These are phyloP conservation scores for Pythium vanterpoolii DNA, from an alignment of 352 stramenopile genomes.

Conservation along the genomic window DNA sequence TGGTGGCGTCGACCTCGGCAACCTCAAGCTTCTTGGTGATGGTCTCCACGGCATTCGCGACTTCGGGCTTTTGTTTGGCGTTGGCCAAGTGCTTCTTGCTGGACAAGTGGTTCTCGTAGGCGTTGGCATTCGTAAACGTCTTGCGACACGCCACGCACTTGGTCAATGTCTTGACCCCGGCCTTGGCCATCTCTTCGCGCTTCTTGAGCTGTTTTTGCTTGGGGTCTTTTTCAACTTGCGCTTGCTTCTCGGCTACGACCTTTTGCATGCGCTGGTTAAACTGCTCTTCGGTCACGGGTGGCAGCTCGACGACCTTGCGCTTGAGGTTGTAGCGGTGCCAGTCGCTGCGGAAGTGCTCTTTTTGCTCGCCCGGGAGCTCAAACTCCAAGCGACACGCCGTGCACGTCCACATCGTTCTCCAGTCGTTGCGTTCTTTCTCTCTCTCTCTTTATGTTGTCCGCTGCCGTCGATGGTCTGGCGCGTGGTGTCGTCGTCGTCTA, in stretches of 20 bases:
- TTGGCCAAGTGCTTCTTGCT: slow-evolving; percentile 86
- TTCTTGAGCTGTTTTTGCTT: slow-evolving; percentile 73
- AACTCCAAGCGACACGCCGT: slow-evolving; percentile 80
- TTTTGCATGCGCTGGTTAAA: slow-evolving; percentile 82
- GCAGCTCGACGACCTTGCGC: slow-evolving; percentile 94
- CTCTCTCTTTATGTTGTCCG: neutral
- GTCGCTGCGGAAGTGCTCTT: slow-evolving; percentile 93
- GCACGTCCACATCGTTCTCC: slow-evolving; percentile 65
- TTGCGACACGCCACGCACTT: slow-evolving; percentile 89
- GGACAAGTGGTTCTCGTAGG: slow-evolving; percentile 79
- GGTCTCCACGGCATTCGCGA: slow-evolving; percentile 45
- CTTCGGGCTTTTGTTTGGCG: slow-evolving; percentile 65
- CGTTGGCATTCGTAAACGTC: slow-evolving; percentile 75
- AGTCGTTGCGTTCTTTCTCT: neutral
- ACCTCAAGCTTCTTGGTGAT: slow-evolving; percentile 69
- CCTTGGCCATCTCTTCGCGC: slow-evolving; percentile 65
- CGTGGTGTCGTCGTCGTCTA: neutral
- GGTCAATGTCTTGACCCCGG: slow-evolving; percentile 62
- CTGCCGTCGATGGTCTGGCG: neutral
- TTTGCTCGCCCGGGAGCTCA: slow-evolving; percentile 53
- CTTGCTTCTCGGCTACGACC: slow-evolving; percentile 57
- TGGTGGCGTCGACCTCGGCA: slow-evolving; percentile 27
- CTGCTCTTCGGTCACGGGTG: slow-evolving; percentile 87
- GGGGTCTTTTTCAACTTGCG: slow-evolving; percentile 47
- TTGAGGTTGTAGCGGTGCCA: slow-evolving; percentile 98